These are phyloP conservation scores for Poronia punctata DNA, from an alignment of 495 filamentous ascomycete genomes.

Conservation along the genomic window DNA sequence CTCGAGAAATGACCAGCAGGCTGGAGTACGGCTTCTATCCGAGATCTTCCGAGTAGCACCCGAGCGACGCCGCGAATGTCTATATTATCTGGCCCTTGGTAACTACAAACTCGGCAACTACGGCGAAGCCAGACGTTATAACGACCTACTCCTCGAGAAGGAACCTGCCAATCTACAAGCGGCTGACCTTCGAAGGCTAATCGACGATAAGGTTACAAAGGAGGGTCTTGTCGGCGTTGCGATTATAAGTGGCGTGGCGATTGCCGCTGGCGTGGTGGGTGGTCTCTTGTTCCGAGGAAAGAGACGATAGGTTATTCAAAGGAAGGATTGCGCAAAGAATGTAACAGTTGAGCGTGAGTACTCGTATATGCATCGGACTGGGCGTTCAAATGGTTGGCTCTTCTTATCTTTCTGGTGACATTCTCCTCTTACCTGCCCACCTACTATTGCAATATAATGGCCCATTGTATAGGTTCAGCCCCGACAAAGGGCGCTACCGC, in stretches of 20 bases:
- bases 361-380: slow-evolving; percentile 9
- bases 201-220: slow-evolving; percentile 92
- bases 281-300: slow-evolving; percentile 59
- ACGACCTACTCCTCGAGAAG: slow-evolving; percentile 80
- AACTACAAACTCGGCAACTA: slow-evolving; percentile 99
- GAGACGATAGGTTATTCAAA: slow-evolving; percentile 16
- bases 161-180: slow-evolving; percentile 90
- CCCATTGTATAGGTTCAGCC: no score
- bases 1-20: slow-evolving; percentile 77
- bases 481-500: no score
- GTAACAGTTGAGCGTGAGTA: slow-evolving; percentile 6
- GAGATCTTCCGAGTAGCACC: slow-evolving; percentile 92
- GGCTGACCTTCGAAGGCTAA: slow-evolving; percentile 69
- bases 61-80: slow-evolving; percentile 90
- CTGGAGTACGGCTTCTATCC: slow-evolving; percentile 87
- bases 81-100: slow-evolving; percentile 93
- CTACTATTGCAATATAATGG: no score
- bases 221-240: slow-evolving; percentile 92
- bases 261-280: slow-evolving; percentile 89
- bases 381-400: slow-evolving; percentile 13
- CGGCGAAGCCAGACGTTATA: slow-evolving; percentile 86
- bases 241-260: slow-evolving; percentile 89
- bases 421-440: slow-evolving; percentile 3
- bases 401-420: slow-evolving; percentile 1
- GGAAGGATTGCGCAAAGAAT: background rate